Base-by-base conservation (phyloP, 1,284 basidiomycete species). In the Ustilago loliicola region DNA sequence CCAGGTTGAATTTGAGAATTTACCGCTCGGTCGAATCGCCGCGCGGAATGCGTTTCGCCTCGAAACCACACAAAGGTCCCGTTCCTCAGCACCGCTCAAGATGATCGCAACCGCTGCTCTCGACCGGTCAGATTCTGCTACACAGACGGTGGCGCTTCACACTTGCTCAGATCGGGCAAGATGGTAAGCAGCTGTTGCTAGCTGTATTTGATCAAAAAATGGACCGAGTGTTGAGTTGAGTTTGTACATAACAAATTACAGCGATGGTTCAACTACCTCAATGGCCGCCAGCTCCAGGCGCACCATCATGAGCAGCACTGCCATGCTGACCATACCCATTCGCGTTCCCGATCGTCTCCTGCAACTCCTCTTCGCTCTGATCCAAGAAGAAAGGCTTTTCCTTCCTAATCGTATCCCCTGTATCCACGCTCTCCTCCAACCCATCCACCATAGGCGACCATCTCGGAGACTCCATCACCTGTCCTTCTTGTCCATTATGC, bases 401-500 rank as follows among this genome's bases (percentile, higher is more conserved):
- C 47, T 67, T 62, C n/a, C 19, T 56, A 8, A 63, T 7, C 5
- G 70, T 66, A 29, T 66, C 70, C 2, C 29, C 34, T 2, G 61
- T 67, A 64, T 67, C 65, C 47, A 65, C 61, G n/a, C 61, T 73
- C 32, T 50, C 61, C 38, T 68, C 61, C 25, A 73, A 45, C 6
- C 23, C 30, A 3, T 51, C 66, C 1, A 65, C 50, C 68, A 72
- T 61, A 13, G 68, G 68, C 38, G 59, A 60, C 73, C 73, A 76
- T 47, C 21, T 42, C 10, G 64, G 56, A 40, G 55, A 56, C 13
- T 60, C 55, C 10, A 48, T 30, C 51, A 48, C 42, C 27, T 50
- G 48, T 23, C 53, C 52, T 45, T 57, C 55, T n/a, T 40, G 47
- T 0, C 61, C 61, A 27, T 40, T 45, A 29, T 67, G 61, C 64